Percentiles rank a stretch among this genome's conserved stretches.
Conservation (phyloP, 2,329 filamentous ascomycete genomes). For the Didymella sp. region DNA sequence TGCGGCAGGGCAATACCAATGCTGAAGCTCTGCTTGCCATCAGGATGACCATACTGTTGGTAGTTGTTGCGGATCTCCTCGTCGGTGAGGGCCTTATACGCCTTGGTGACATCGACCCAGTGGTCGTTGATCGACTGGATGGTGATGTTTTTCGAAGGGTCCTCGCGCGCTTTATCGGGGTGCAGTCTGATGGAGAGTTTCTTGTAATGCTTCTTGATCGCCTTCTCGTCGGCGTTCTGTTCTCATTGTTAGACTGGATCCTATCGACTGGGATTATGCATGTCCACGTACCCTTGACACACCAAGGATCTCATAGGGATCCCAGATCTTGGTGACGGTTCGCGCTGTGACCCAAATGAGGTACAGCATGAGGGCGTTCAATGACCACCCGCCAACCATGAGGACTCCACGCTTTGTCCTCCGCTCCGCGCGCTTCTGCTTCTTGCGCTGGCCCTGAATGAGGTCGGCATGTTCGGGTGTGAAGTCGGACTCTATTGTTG, state of each 20-base stretch:
- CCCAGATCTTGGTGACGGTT: constrained; percentile 81
- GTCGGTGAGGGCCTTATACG: constrained; percentile 96
- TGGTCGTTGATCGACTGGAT: constrained; percentile 80
- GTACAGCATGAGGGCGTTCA: constrained; percentile 92
- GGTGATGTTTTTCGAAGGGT: constrained; percentile 88
- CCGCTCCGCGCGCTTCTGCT: constrained; percentile 88
- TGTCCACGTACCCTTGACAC: constrained; percentile 72
- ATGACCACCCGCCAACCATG: constrained; percentile 76
- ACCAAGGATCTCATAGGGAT: constrained; percentile 93
- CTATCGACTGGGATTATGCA: not conserved
- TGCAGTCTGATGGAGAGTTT: constrained; percentile 84
- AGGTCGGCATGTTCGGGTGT: constrained; percentile 82
- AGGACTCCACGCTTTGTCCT: constrained; percentile 83
- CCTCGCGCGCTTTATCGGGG: constrained; percentile 88
- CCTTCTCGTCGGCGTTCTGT: constrained; percentile 81
- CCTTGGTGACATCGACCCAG: constrained; percentile 96
- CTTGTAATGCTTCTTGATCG: constrained; percentile 92
- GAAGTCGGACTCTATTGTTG: constrained; percentile 82
- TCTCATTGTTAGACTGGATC: constrained; percentile 29
- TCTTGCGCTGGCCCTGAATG: constrained; percentile 80
- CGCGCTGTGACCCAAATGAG: constrained; percentile 81
- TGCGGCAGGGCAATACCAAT: constrained; percentile 96
- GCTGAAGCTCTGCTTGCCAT: constrained; percentile 97
- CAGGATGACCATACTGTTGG: constrained; percentile 92
- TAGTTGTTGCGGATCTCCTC: constrained; percentile 98